Conservation (phyloP, 352 stramenopile genomes). For the Phytopythium mirpurense region DNA sequence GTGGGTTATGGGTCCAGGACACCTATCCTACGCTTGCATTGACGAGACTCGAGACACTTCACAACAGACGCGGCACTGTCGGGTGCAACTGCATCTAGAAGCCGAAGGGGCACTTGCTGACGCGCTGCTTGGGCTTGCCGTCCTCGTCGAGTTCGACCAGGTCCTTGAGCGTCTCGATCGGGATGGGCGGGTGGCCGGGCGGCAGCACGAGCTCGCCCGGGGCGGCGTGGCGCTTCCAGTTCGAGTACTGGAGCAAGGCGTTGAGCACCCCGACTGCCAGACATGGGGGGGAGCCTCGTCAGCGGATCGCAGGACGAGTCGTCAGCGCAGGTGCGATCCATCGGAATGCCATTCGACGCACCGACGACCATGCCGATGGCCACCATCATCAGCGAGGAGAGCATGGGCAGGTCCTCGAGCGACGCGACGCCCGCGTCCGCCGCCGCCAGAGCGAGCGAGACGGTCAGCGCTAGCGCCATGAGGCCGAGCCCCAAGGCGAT, state of each 20-base stretch:
- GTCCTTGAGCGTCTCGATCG: conserved; percentile 27
- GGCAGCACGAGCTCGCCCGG: conserved; percentile 29
- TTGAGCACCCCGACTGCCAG: conserved; percentile 30
- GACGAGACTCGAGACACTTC: too few species aligned
- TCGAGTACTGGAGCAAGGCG: conserved; percentile 38
- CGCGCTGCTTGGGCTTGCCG: conserved; percentile 43
- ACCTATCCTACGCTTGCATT: too few species aligned
- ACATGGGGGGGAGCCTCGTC: too few species aligned
- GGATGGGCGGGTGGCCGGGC: conserved; percentile 29
- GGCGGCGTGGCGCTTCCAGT: conserved; percentile 22
- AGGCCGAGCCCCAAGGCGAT: conserved; percentile 32
- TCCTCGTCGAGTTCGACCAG: conserved; percentile 33
- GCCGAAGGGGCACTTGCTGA: conserved; percentile 55
- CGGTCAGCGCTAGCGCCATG: conserved; percentile 44
- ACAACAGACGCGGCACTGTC: too few species aligned
- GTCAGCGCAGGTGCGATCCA: too few species aligned
- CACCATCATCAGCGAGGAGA: conserved; percentile 58
- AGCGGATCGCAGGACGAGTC: background rate
- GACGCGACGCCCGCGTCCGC: conserved; percentile 29
- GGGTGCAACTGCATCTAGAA: too few species aligned
- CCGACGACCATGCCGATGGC: conserved; percentile 51
- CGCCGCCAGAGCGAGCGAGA: conserved; percentile 43
- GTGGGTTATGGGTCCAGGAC: too few species aligned
- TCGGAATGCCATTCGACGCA: conserved; percentile 8
- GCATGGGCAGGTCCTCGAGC: conserved; percentile 55